Conservation (phyloP, 495 filamentous ascomycete genomes). For the Chaetomium cochliodes region DNA sequence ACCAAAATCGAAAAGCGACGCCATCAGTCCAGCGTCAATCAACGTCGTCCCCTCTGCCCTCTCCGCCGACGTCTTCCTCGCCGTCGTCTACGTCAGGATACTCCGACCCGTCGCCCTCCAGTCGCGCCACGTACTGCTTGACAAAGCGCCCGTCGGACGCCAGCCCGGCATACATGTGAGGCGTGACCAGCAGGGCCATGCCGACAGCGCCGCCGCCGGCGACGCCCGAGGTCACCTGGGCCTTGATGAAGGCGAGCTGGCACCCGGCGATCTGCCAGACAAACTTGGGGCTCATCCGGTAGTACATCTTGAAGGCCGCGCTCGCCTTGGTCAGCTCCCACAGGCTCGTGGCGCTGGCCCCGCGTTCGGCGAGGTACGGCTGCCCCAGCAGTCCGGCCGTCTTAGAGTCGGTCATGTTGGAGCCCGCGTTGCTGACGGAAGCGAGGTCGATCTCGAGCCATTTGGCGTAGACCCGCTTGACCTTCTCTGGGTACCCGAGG, state of each 20-base stretch:
- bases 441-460: slow-evolving; percentile 47
- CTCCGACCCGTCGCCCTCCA: slow-evolving; percentile 31
- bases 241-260: slow-evolving; percentile 64
- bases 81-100: slow-evolving; percentile 20
- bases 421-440: slow-evolving; percentile 19
- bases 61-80: slow-evolving; percentile 11
- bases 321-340: slow-evolving; percentile 66
- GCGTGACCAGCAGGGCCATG: slow-evolving; percentile 32
- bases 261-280: slow-evolving; percentile 65
- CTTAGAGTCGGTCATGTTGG: slow-evolving; percentile 34
- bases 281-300: slow-evolving; percentile 41
- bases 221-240: slow-evolving; percentile 28
- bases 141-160: slow-evolving; percentile 40
- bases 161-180: slow-evolving; percentile 49
- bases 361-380: slow-evolving; percentile 45
- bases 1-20: not conserved
- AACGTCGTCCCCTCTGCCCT: slow-evolving; percentile 1
- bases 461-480: slow-evolving; percentile 43
- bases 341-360: slow-evolving; percentile 30
- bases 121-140: slow-evolving; percentile 34
- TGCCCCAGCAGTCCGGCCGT: slow-evolving; percentile 40
- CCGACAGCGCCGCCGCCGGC: slow-evolving; percentile 11
- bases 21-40: not conserved
- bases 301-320: slow-evolving; percentile 51
- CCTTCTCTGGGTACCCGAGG: slow-evolving; percentile 38